phyloP scores from a whole-genome alignment of 257 asterid genomes.

The Solanum piurae region DNA sequence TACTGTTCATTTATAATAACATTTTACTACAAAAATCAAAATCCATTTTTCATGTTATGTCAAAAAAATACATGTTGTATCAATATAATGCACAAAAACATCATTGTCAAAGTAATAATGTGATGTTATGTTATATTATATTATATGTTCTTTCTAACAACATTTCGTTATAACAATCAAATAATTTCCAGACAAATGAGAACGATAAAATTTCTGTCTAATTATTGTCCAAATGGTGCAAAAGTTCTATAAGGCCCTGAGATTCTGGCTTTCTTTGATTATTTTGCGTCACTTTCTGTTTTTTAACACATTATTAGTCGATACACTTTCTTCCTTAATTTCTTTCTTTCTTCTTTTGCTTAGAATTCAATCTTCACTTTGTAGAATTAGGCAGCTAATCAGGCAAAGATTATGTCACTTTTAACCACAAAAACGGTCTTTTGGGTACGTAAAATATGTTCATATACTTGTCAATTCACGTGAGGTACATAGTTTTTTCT shows the following conservation, averaged over 20 bases:
- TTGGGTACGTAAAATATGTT: neutral
- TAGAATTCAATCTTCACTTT: neutral
- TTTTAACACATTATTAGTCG: neutral
- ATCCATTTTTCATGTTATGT: neutral
- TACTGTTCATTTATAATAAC: too few relatives aligned
- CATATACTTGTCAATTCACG: neutral
- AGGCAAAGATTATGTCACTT: neutral
- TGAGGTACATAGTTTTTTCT: neutral
- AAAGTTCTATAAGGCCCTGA: neutral
- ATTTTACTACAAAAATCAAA: neutral
- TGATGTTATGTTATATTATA: neutral
- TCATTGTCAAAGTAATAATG: neutral
- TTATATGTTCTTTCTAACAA: neutral
- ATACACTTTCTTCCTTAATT: neutral
- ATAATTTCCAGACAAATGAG: fast-evolving
- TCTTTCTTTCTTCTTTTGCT: neutral
- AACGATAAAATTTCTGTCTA: neutral
- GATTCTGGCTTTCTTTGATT: neutral
- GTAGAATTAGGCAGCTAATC: neutral
- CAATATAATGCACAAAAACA: neutral
- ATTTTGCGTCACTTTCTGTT: neutral
- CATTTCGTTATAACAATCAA: fast-evolving
- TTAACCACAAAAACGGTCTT: neutral
- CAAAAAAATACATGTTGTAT: too few relatives aligned
- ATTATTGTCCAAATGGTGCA: neutral